phyloP scores from a whole-genome alignment of 177 flowering plant genomes.

The Vitis hybrid region DNA sequence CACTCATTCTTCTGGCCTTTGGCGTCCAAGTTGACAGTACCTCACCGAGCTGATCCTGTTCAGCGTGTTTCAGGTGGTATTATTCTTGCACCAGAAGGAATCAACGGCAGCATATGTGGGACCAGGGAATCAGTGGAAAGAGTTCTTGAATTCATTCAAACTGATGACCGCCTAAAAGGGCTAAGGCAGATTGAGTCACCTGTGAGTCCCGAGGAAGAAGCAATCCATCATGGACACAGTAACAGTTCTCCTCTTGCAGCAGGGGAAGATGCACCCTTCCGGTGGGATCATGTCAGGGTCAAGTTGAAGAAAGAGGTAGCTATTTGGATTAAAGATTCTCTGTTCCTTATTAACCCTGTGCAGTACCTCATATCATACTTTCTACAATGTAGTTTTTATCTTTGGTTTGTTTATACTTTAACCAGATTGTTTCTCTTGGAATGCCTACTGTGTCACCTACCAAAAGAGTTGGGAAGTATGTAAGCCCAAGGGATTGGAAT shows the following conservation, averaged over 20 bases:
- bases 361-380: not conserved
- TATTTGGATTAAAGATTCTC: not conserved
- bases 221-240: conserved; percentile 87
- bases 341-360: not conserved
- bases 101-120: conserved; percentile 98
- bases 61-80: conserved; percentile 99
- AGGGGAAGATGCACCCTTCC: conserved; percentile 95
- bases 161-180: conserved; percentile 67
- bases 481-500: conserved; percentile 86
- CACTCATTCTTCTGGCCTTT: not conserved
- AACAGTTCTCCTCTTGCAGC: conserved; percentile 89
- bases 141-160: conserved; percentile 73
- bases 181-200: conserved; percentile 84
- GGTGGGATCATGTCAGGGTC: conserved; percentile 98
- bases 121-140: conserved; percentile 70
- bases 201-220: conserved; percentile 95
- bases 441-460: conserved; percentile 84
- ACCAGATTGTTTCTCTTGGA: conserved; percentile 93
- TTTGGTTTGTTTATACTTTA: conserved; percentile 1
- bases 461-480: conserved; percentile 84
- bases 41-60: conserved; percentile 62
- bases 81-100: conserved; percentile 95
- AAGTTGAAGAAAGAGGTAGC: conserved; percentile 89
- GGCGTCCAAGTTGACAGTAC: conserved; percentile 3
- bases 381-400: not conserved